Evolutionary conservation across 179 eudicot species (phyloP), one percentile per base, ranked within the genome.

Genomic region (Spergularia azorica): DNA sequence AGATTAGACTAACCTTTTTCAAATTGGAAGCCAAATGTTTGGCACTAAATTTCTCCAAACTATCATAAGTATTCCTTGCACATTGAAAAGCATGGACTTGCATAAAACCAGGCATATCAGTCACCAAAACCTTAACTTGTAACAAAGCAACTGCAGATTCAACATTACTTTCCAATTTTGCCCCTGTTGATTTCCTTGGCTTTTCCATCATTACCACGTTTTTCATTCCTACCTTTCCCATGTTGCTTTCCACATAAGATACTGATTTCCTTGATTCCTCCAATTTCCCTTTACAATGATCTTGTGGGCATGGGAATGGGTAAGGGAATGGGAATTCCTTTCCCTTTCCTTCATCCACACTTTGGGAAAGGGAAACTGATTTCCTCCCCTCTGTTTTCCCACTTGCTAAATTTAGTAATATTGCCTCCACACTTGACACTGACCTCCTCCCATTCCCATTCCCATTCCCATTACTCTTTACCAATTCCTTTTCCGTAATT

Each of bases 21-120:
- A 94, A 82, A 84, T 84, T 94, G 70, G 50, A 84, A 77, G 97
- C 97, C 84, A 90, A 67, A 67, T 85, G 88, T 56, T 86, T 94
- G 17, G 97, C 81, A 76, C 95, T 94, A 74, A 89, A 92, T 54
- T 79, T 94, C 84, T 94, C 97, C 85, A 94, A 84, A 80, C 86
- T 83, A 84, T 94, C 98, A 75, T 75, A 85, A 36, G 90, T 90
- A 15, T 57, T 79, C 16, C 98, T 88, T 16, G 98, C 97, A 81
- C 91, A 92, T 71, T 90, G 82, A 60, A 91, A 89, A 5, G 98
- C 98, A 71, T 94, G 97, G 17, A 92, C 78, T 77, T 94, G 97
- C 98, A 94, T 90, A 76, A 92, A 89, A 14, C 84, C 92, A 0
- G 97, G 96, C 98, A 94, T 92, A 77, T 94, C 98, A 6, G 92